Percentiles rank a stretch among this genome's conserved stretches.
These are phyloP conservation scores for Niveomyces coronatus DNA, from an alignment of 2,329 filamentous ascomycete genomes.

Conservation along the genomic window DNA sequence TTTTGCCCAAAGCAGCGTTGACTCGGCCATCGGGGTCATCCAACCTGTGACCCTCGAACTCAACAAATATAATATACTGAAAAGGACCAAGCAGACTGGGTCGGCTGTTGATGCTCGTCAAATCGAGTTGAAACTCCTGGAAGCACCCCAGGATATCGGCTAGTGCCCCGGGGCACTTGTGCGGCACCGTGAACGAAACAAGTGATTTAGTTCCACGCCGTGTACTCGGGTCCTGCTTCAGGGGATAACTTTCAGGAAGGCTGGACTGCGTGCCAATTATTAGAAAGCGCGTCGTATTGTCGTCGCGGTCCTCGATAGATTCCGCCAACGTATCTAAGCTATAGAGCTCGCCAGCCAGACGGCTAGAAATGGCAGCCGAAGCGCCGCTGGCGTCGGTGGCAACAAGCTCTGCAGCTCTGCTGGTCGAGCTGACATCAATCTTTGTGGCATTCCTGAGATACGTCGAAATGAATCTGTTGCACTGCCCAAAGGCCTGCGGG, in stretches of 20 bases:
- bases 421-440: conserved; percentile 78
- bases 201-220: conserved; percentile 52
- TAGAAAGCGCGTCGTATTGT: conserved; percentile 75
- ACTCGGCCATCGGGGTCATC: conserved; percentile 47
- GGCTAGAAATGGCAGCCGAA: conserved; percentile 69
- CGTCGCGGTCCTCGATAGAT: conserved; percentile 61
- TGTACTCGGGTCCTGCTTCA: conserved; percentile 17
- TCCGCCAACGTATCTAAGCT: conserved; percentile 58
- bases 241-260: conserved; percentile 17
- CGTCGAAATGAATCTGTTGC: conserved; percentile 59
- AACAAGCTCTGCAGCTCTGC: conserved; percentile 71
- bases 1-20: conserved; percentile 46
- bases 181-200: conserved; percentile 73
- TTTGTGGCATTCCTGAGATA: conserved; percentile 66
- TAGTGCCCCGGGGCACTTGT: conserved; percentile 68
- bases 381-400: conserved; percentile 45
- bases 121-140: conserved; percentile 59
- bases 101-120: conserved; percentile 83
- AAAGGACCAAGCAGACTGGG: conserved; percentile 68
- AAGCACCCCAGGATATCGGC: conserved; percentile 76
- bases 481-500: conserved; percentile 93
- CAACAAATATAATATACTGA: conserved; percentile 92
- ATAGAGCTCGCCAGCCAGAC: conserved; percentile 58
- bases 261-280: conserved; percentile 39
- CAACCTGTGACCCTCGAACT: conserved; percentile 58